Base-by-base conservation (phyloP, 1,284 basidiomycete species). In the Cryptococcus sp. region DNA sequence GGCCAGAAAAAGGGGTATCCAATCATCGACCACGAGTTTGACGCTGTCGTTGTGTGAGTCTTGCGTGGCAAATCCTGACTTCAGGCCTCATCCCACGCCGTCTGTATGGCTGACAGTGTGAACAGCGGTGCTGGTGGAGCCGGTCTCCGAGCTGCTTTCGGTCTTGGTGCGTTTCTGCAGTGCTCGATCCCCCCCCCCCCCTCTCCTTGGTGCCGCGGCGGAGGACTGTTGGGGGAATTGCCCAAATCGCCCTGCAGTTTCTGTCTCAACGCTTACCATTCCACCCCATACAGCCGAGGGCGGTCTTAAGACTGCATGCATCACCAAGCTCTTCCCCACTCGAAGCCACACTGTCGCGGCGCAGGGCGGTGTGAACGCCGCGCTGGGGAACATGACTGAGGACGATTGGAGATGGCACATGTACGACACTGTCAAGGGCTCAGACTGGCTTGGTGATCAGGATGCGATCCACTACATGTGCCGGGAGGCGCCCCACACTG, bases 391-490 rank as follows among this genome's bases (percentile, higher is more conserved):
- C 82, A 95, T 96, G 91, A 95, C 92, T 13, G 93, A 97, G 79
- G 93, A 97, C 74, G 93, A 97, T 78, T 98, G 94, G 95, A 82
- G 96, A 79, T 98, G 96, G 96, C 13, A 45, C 45, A 71, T 66
- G 68, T 78, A 78, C 79, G 94, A 98, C 80, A 98, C 95, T 55
- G 95, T 98, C 65, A 98, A 99, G 83, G 96, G 96, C 64, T 97
- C 94, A 54, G 96, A 99, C 80, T 99, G 95, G 95, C 87, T 98
- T 55, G 96, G 96, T 79, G 96, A 99, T 82, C 96, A 99, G 80
- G 95, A 98, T 75, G 95, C 94, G 56, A 97, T 98, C 71, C 95
- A 98, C 76, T 98, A 98, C 82, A 98, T 98, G 95, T 95, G 91
- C 78, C 84, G 91, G 50, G 94, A 96, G 79, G 95, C 95, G 53